phyloP scores from a whole-genome alignment of 164 flowering plant genomes.

The Aristolochia californica region DNA sequence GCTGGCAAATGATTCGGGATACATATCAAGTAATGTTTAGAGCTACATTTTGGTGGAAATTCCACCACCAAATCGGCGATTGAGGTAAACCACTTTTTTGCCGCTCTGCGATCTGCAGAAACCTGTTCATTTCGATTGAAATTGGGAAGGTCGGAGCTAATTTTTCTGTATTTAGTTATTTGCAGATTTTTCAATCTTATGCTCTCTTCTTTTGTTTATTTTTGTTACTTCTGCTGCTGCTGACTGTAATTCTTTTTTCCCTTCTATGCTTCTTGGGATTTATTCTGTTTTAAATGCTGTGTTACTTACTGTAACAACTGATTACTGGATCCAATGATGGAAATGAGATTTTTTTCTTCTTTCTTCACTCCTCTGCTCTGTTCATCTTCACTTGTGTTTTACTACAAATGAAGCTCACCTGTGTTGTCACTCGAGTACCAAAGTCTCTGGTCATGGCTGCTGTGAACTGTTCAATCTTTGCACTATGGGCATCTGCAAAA shows the following conservation, averaged over 20 bases:
- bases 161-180: constrained; percentile 7
- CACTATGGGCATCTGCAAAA: too few relatives aligned
- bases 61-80: background rate
- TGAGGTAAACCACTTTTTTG: constrained; percentile 12
- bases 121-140: constrained; percentile 6
- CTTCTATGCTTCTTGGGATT: background rate
- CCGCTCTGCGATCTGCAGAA: background rate
- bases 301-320: constrained; percentile 15
- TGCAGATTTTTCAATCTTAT: constrained; percentile 7
- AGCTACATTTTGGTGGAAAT: background rate
- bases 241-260: constrained; percentile 15
- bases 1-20: constrained; percentile 4
- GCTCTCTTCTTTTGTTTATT: constrained; percentile 2
- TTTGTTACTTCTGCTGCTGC: background rate
- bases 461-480: background rate
- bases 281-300: constrained; percentile 4
- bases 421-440: background rate
- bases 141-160: background rate
- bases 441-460: background rate
- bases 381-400: too few relatives aligned
- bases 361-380: background rate
- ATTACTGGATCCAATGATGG: constrained; percentile 1
- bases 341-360: background rate
- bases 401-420: background rate
- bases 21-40: background rate